Conservation (phyloP, 371 early-diverging fungal genomes). For the Rhizopus microsporus region DNA sequence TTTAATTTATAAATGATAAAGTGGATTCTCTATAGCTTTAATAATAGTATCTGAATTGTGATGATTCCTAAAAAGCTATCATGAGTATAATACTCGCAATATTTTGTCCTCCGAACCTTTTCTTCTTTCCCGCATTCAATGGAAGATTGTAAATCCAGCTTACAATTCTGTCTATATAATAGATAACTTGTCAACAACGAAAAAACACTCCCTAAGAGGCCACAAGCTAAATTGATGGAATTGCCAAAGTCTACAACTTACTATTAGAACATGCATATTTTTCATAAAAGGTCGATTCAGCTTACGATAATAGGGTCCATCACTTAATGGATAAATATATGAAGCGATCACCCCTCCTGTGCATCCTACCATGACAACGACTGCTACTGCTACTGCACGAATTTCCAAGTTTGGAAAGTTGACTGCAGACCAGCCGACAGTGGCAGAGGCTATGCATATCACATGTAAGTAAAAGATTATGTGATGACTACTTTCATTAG, state of each 20-base stretch:
- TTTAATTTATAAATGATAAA: background rate
- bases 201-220: constrained; percentile 10
- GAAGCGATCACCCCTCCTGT: constrained; percentile 40
- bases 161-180: constrained; percentile 22
- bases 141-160: background rate
- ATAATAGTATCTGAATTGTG: constrained; percentile 16
- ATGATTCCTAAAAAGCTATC: background rate
- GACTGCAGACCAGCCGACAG: constrained; percentile 41
- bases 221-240: constrained; percentile 20
- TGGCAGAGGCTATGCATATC: constrained; percentile 21
- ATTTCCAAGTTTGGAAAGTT: constrained; percentile 34
- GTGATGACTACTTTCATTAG: background rate
- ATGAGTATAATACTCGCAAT: background rate
- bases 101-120: background rate
- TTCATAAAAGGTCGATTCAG: background rate
- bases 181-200: constrained; percentile 26
- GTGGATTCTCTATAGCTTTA: constrained; percentile 3
- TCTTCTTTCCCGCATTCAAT: constrained; percentile 1
- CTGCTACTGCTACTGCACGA: constrained; percentile 40
- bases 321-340: constrained; percentile 32
- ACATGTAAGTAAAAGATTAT: background rate
- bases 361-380: constrained; percentile 43
- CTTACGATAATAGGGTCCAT: constrained; percentile 34
- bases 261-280: background rate
- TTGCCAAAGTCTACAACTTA: constrained; percentile 25